Base-by-base conservation (phyloP, 139 green algal genomes). In the Tetraselmis chui region DNA sequence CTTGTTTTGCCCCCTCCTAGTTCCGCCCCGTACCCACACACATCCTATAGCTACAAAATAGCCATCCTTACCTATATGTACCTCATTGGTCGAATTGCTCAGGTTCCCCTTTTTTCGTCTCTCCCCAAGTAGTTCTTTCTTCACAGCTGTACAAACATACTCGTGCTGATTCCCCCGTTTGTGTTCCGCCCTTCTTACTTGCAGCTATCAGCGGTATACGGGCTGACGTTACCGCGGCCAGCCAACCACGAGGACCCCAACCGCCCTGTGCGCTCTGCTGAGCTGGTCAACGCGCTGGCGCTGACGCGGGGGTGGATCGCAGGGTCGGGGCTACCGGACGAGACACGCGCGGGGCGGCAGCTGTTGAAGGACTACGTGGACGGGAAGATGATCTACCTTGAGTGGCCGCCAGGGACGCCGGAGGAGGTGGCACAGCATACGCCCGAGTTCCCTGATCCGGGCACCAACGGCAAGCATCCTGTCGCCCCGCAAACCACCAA, bases 331-430 rank as follows among this genome's bases (percentile, higher is more conserved):
- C 86, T 98, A 67, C 95, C 96, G 0, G 96, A 99, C 79, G 95
- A 98, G 85, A 91, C 89, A 1, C 85, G 91, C 1, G 87, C 93
- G 22, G 93, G 93, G 0, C 85, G 96, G 27, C 82, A 86, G 80
- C 85, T 99, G 0, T 84, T 99, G 0, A 95, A 94, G 77, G 96
- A 99, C 84, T 99, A 96, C 88, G 89, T 93, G 18, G 84, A 86
- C 24, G 96, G 96, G n/a, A 95, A 95, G 84, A 89, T 99, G 76
- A 84, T 97, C 76, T 91, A 93, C 85, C 98, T 90, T 86, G 79
- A 91, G 77, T 82, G 89, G 79, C 96, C 96, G 2, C 95, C 95
- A 0, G 90, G 85, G 23, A 88, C 24, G 2, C 1, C 75, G 31
- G 0, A 1, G 1, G 1, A 75, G 77, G 32, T 84, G 11, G 45